Evolutionary conservation across 2,329 filamentous ascomycete genomes (phyloP), one percentile per base, ranked within the genome.

Genomic region (Metarhizium anisopliae): DNA sequence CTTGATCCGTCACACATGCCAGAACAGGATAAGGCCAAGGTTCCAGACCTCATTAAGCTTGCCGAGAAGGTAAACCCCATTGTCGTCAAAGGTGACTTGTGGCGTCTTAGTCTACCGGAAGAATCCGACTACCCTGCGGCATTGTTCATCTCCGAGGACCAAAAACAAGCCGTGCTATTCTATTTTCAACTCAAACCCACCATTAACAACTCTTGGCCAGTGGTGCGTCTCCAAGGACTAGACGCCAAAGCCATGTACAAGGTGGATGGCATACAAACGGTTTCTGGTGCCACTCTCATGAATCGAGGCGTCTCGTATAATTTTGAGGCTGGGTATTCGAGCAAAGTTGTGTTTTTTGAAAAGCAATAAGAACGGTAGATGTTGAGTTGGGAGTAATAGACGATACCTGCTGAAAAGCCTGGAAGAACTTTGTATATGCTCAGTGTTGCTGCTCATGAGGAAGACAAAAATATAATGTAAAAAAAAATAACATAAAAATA

Each of bases 121-220:
- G 68, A 79, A 4, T 81, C 79, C 3, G 83, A 85, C 62, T 84
- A 80, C 76, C 84, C 84, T 0, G 82, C 82, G 0, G 82, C 78
- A 2, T 70, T 84, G 58, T 84, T 85, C 61, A 71, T 84, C 0
- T 78, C 79, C 0, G 70, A 75, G 10, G 80, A 84, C 53, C 74
- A 71, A 2, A 64, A 56, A 5, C 59, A 77, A 55, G 79, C 75
- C 0, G 77, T 82, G 0, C 66, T 86, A 2, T 85, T 86, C 61
- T 79, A 75, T 1, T 86, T 84, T 68, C 83, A 86, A 68, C 72
- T 84, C 20, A 35, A 72, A 25, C 74, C 78, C 0, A 66, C 69
- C 11, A 67, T 80, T 1, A 80, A 84, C 61, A 78, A 81, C n/a
- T 68, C 74, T 7, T 62, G 57, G 61, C 81, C 83, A 0, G 73